Evolutionary conservation across 2,329 filamentous ascomycete species (phyloP), one percentile per base, ranked within the genome.

Genomic region (Tolypocladium capitatum): DNA sequence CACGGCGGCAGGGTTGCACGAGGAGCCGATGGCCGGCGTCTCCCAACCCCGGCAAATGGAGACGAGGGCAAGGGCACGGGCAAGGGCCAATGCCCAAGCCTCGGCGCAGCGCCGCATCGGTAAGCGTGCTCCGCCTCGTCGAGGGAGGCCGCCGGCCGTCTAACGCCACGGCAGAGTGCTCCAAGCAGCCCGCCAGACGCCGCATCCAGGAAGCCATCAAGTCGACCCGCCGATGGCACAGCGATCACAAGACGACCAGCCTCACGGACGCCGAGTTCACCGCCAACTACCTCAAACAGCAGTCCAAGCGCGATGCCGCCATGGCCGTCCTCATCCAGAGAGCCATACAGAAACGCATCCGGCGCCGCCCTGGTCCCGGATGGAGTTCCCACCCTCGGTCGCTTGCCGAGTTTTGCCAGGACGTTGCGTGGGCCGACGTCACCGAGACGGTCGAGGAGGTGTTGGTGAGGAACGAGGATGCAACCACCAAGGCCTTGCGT

Each of bases 171-270:
- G 3, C 20, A 48, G 48, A 44, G 1, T 49, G 41, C 45, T 32
- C 46, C 14, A 28, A 34, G 16, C 45, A 46, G 43, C n/a, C 47
- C 14, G 45, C 51, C 38, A 53, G 55, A 6, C 45, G 45, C 4
- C 64, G 65, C 34, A 61, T 68, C 41, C 49, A 56, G n/a, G 64
- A 68, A 34, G 51, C 63, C 18, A 58, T 68, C 49, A 54, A 53
- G 46, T 68, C 65, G 0, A 68, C 65, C 11, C 60, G 63, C 38
- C 62, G 65, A 35, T 68, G 65, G 65, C 64, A 68, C 51, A 56
- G 56, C 28, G 64, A 67, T 30, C 62, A 64, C 55, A 67, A 67
- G 46, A 58, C 53, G 6, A 67, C 63, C 2, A 43, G 36, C 27
- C 51, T 59, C 36, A 32, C 51, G n/a, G 64, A 67, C 31, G 55